Percentiles rank a stretch among this genome's conserved stretches.
Conservation (phyloP, 495 filamentous ascomycete species). For the Podospora anserina region DNA sequence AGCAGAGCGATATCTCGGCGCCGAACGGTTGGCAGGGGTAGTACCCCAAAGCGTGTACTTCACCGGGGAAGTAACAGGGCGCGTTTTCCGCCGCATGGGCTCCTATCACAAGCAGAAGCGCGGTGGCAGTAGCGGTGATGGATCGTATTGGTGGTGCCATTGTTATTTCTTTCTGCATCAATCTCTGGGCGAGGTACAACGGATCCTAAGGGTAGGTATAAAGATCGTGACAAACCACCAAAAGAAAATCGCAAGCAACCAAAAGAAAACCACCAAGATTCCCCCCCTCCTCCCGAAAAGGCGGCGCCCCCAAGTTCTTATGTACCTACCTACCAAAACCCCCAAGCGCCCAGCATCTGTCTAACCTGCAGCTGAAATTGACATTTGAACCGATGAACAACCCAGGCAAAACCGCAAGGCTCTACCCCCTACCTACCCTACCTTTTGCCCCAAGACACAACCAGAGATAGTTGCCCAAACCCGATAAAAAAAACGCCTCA, state of each 20-base stretch:
- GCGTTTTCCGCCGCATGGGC: constrained; percentile 11
- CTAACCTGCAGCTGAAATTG: too few relatives aligned
- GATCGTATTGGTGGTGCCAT: neutral
- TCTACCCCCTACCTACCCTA: neutral
- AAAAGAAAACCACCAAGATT: too few relatives aligned
- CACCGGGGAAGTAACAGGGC: constrained; percentile 34
- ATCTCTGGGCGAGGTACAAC: neutral
- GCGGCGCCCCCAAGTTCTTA: too few relatives aligned
- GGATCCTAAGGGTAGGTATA: neutral
- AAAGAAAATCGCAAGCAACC: too few relatives aligned
- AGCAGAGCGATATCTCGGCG: constrained; percentile 27
- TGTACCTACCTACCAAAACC: too few relatives aligned
- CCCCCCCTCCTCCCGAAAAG: too few relatives aligned
- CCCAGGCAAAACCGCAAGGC: neutral
- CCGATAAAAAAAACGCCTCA: neutral
- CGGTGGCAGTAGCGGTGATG: neutral
- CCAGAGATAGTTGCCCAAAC: neutral
- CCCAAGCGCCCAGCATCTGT: too few relatives aligned
- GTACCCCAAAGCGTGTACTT: constrained; percentile 23
- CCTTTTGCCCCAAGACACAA: too few relatives aligned
- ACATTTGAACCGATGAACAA: neutral
- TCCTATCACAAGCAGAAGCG: neutral
- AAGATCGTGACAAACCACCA: neutral
- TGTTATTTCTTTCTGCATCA: neutral
- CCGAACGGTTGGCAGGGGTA: constrained; percentile 26